Conservation (phyloP, 1,139 yeast genomes). For the Pichia sp. region DNA sequence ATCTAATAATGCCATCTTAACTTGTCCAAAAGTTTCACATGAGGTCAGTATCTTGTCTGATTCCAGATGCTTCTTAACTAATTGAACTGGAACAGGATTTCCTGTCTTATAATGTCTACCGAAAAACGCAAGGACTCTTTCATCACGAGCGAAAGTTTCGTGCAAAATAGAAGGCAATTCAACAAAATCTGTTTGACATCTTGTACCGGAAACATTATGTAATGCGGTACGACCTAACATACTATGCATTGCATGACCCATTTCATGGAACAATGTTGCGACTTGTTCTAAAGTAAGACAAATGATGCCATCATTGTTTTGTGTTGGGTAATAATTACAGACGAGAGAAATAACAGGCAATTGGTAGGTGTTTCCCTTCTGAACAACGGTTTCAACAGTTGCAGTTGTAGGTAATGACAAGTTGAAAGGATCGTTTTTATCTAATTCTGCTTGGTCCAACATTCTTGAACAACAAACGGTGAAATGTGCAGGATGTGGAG, state of each 20-base stretch:
- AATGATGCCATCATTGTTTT: conserved; percentile 32
- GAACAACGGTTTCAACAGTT: conserved; percentile 39
- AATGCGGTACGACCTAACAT: conserved; percentile 90
- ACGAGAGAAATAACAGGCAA: conserved; percentile 87
- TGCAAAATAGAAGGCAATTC: conserved; percentile 93
- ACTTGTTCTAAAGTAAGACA: conserved; percentile 74
- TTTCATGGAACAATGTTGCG: conserved; percentile 94
- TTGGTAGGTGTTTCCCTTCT: conserved; percentile 53
- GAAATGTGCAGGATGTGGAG: conserved; percentile 86
- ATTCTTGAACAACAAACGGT: conserved; percentile 93
- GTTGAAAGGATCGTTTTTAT: conserved; percentile 30
- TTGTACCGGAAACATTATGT: conserved; percentile 92
- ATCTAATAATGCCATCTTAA: conserved; percentile 87
- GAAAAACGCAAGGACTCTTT: conserved; percentile 67
- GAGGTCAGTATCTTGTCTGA: conserved; percentile 57
- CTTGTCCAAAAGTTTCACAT: conserved; percentile 83
- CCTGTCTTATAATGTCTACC: conserved; percentile 76
- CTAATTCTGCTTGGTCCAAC: conserved; percentile 48
- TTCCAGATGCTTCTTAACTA: conserved; percentile 49
- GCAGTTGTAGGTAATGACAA: conserved; percentile 23
- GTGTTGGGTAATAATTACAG: conserved; percentile 66
- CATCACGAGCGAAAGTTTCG: conserved; percentile 90
- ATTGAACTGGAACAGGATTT: conserved; percentile 51
- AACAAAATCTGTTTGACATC: conserved; percentile 96
- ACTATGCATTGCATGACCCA: conserved; percentile 99